Conservation (phyloP, 306 rosid genomes). For the Begonia loranthoides region DNA sequence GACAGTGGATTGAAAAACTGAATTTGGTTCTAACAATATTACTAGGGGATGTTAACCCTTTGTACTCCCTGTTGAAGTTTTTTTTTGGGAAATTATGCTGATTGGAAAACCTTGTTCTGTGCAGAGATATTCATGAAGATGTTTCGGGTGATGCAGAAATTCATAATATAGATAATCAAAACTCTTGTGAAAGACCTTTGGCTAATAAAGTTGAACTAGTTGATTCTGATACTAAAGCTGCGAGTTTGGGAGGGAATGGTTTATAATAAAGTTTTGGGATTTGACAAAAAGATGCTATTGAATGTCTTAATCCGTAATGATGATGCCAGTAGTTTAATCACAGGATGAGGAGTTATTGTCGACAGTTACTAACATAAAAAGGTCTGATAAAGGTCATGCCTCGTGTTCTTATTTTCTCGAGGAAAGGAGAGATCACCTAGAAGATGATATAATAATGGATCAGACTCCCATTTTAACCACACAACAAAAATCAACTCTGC, state of each 20-base stretch:
- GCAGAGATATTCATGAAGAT: constrained; percentile 73
- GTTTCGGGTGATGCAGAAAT: constrained; percentile 43
- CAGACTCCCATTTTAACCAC: constrained; percentile 70
- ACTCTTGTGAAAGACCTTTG: constrained; percentile 37
- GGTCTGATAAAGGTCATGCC: constrained; percentile 31
- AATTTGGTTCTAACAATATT: too few species aligned
- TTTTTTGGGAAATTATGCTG: too few species aligned
- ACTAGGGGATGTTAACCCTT: too few species aligned
- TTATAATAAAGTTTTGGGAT: neutral
- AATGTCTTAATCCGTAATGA: constrained; percentile 10
- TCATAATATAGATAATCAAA: constrained; percentile 32
- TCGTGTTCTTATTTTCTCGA: constrained; percentile 34
- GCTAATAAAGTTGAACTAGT: constrained; percentile 37
- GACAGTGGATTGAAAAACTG: too few species aligned
- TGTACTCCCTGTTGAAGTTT: too few species aligned
- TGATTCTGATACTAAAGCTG: constrained; percentile 33
- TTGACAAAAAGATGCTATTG: constrained; percentile 14
- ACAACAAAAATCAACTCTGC: constrained; percentile 42
- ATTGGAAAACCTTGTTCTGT: constrained; percentile 5
- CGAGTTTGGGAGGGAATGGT: too few species aligned
- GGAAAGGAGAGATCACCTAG: constrained; percentile 26
- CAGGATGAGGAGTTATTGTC: constrained; percentile 48
- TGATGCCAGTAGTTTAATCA: constrained; percentile 19
- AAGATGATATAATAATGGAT: constrained; percentile 39
- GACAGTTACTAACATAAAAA: constrained; percentile 24